These are phyloP conservation scores for Basipetospora chlamydospora DNA, from an alignment of 2,329 filamentous ascomycete species.

Conservation along the genomic window DNA sequence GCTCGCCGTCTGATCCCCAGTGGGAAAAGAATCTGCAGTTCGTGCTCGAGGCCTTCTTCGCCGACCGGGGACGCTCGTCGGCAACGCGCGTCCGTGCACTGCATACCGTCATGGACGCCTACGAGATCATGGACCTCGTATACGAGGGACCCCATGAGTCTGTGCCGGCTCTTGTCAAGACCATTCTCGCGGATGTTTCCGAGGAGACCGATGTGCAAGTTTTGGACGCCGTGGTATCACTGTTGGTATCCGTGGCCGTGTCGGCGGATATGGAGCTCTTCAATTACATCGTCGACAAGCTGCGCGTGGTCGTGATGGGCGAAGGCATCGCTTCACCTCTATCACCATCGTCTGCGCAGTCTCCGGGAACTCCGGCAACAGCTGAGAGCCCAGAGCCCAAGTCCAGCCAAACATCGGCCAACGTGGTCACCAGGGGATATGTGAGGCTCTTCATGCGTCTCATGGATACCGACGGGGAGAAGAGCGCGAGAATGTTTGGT, in stretches of 20 bases:
- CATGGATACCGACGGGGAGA: slow-evolving; percentile 50
- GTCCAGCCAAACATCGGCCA: slow-evolving; percentile 38
- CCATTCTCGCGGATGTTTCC: slow-evolving; percentile 45
- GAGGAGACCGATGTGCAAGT: slow-evolving; percentile 50
- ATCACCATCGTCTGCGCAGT: slow-evolving; percentile 12
- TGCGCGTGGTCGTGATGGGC: slow-evolving; percentile 34
- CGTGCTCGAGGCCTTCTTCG: slow-evolving; percentile 49
- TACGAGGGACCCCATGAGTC: slow-evolving; percentile 43
- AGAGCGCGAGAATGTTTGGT: slow-evolving; percentile 48
- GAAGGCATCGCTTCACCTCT: slow-evolving; percentile 31
- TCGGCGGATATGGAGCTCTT: slow-evolving; percentile 45
- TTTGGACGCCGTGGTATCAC: slow-evolving; percentile 48
- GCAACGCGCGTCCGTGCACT: slow-evolving; percentile 49
- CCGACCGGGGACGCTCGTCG: slow-evolving; percentile 43
- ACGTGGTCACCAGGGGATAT: slow-evolving; percentile 57
- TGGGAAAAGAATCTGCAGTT: slow-evolving; percentile 52
- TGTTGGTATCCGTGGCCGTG: slow-evolving; percentile 50
- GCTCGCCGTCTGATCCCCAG: slow-evolving; percentile 53
- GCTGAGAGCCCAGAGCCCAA: slow-evolving; percentile 7
- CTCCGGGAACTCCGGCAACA: slow-evolving; percentile 9
- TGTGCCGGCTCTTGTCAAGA: slow-evolving; percentile 43
- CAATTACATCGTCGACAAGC: slow-evolving; percentile 36
- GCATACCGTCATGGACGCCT: slow-evolving; percentile 42
- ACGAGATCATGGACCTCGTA: slow-evolving; percentile 42
- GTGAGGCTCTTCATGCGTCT: slow-evolving; percentile 63